Evolutionary conservation across 306 rosid species (phyloP), one percentile per base, ranked within the genome.

Genomic region (Adenanthera pavonina): DNA sequence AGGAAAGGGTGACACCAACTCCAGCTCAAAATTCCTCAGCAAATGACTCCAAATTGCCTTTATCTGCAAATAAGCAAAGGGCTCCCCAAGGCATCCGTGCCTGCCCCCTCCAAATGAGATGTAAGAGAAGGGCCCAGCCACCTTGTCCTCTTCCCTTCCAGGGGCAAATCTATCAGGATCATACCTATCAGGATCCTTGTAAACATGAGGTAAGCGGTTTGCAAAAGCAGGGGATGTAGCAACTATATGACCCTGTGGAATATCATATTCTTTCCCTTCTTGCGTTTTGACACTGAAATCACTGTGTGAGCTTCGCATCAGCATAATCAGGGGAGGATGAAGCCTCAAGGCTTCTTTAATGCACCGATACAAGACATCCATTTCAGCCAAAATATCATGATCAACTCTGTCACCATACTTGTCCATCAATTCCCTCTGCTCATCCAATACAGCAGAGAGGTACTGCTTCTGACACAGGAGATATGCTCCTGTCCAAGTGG

Each of bases 71-170:
- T 95, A 95, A 33, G 99, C 99, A 77, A 95, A 93, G 20, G 99
- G 98, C 87, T 95, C 99, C 10, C 99, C 99, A 0, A 95, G 98
- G 87, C 99, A 95, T 73, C 99, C 99, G 51, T 95, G 99, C 75
- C 99, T 82, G 41, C 99, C 99, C 0, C 99, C 99, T 79, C 99
- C 99, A 47, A 95, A 95, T 4, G 98, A 95, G 80, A 95, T 92
- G 81, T 92, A 92, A 0, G 99, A 95, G 89, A 95, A 93, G 47
- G 96, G 86, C 81, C 98, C 98, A 0, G 97, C 92, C 1, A 44
- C 93, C 92, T 95, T 95, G 88, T 95, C 99, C 81, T 95, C 99
- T 75, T 95, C 99, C 83, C 96, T 86, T 70, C 98, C 97, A 3
- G 81, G 83, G 3, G 89, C 81, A 86, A 82, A 95, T 51, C 99